Conservation (phyloP, 768 basidiomycete genomes). For the Serendipita sp. region DNA sequence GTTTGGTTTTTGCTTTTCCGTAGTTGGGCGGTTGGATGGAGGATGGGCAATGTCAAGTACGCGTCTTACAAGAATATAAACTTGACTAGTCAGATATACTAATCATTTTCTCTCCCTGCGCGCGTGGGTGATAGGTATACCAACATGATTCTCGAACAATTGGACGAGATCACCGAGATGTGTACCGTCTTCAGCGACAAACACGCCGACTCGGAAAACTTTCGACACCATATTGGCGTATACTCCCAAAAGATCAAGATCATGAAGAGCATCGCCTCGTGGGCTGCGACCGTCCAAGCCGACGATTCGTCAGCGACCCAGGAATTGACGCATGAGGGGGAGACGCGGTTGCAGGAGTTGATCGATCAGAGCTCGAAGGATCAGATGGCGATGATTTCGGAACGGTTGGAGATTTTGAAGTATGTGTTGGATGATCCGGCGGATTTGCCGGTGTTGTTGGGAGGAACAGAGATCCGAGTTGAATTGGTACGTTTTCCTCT, state of each 20-base stretch:
- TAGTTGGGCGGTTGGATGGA: conserved; percentile 8
- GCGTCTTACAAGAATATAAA: background rate
- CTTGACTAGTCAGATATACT: too few relatives aligned
- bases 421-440: background rate
- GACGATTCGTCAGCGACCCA: background rate
- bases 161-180: background rate
- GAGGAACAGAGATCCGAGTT: background rate
- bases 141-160: background rate
- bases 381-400: background rate
- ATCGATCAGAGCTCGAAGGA: background rate
- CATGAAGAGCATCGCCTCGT: background rate
- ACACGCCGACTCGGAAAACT: background rate
- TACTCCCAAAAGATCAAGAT: background rate
- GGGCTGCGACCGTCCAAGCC: background rate
- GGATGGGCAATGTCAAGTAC: background rate
- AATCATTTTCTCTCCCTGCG: too few relatives aligned
- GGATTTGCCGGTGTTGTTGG: background rate
- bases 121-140: too few relatives aligned
- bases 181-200: background rate
- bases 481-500: background rate
- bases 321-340: background rate
- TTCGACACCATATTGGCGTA: background rate
- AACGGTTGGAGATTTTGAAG: background rate
- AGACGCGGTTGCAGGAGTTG: background rate
- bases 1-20: too few relatives aligned